These are phyloP conservation scores for Glycine soja DNA, from an alignment of 306 rosid genomes.

Conservation along the genomic window DNA sequence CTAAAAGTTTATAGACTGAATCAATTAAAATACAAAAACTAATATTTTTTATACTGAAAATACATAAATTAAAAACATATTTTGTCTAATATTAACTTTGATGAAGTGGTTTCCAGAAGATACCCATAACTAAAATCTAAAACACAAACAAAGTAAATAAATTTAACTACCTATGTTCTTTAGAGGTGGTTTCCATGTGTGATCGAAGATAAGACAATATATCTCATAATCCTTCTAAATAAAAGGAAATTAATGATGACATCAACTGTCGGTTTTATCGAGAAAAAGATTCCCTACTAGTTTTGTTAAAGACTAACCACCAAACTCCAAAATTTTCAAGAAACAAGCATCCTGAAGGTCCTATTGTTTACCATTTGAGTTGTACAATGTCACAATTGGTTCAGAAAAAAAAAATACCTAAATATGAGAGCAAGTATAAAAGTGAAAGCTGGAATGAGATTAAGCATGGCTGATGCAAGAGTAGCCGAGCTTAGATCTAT, in stretches of 20 bases:
- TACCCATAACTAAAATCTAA: not conserved
- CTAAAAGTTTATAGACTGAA: too few species aligned
- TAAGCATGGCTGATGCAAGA: constrained; percentile 59
- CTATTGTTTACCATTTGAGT: not conserved
- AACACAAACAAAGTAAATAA: not conserved
- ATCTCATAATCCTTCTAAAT: not conserved
- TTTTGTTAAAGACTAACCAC: not conserved
- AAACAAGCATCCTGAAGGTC: not conserved
- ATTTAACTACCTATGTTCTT: not conserved
- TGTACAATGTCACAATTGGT: not conserved
- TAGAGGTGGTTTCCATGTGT: not conserved
- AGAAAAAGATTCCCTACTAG: not conserved
- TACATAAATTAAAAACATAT: too few species aligned
- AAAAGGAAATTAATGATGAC: not conserved
- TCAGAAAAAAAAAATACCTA: constrained; percentile 43
- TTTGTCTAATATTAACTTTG: too few species aligned
- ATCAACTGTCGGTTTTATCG: not conserved
- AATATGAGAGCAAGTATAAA: constrained; percentile 58
- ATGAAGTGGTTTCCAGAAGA: too few species aligned
- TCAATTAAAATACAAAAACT: too few species aligned
- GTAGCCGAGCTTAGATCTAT: constrained; percentile 61
- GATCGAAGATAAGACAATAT: not conserved
- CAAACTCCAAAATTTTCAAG: not conserved
- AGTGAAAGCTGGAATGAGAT: constrained; percentile 66
- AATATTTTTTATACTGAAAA: too few species aligned